Percentiles rank a stretch among this genome's conserved stretches.
Evolutionary conservation across 805 yeast species (phyloP).

Genomic region (Saccharomycopsis fodiens): DNA sequence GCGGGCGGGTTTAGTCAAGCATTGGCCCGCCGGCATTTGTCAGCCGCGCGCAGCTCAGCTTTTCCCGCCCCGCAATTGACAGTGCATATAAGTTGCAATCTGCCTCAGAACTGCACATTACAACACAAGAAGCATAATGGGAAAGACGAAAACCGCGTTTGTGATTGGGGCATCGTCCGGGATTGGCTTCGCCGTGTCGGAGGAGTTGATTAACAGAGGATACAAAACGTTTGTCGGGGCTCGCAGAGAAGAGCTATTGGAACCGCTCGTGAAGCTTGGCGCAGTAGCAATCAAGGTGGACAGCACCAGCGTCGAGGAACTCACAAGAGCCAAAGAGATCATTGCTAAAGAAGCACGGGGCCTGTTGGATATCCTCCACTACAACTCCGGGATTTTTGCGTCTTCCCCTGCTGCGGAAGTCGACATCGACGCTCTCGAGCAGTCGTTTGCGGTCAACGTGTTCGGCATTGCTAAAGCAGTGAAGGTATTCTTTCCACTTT

Average conservation of each 20-base stretch:
- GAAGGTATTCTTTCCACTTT: slow-evolving; percentile 27
- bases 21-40: too few relatives aligned
- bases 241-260: slow-evolving; percentile 27
- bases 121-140: too few relatives aligned
- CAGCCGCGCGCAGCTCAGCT: too few relatives aligned
- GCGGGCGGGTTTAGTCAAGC: too few relatives aligned
- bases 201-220: slow-evolving; percentile 43
- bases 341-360: slow-evolving; percentile 28
- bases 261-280: slow-evolving; percentile 24
- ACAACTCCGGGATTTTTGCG: slow-evolving; percentile 34
- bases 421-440: slow-evolving; percentile 16
- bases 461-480: slow-evolving; percentile 33
- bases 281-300: slow-evolving; percentile 29
- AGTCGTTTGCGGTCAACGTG: slow-evolving; percentile 29
- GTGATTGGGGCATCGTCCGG: slow-evolving; percentile 53
- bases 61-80: too few relatives aligned
- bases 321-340: slow-evolving; percentile 24
- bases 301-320: slow-evolving; percentile 29
- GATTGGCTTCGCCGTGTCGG: slow-evolving; percentile 42
- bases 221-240: slow-evolving; percentile 42
- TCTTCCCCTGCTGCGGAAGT: slow-evolving; percentile 29
- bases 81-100: too few relatives aligned
- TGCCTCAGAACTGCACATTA: too few relatives aligned
- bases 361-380: slow-evolving; percentile 30
- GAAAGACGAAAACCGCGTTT: slow-evolving; percentile 31